Conservation (phyloP, 768 basidiomycete genomes). For the Phanerochaete sordida region DNA sequence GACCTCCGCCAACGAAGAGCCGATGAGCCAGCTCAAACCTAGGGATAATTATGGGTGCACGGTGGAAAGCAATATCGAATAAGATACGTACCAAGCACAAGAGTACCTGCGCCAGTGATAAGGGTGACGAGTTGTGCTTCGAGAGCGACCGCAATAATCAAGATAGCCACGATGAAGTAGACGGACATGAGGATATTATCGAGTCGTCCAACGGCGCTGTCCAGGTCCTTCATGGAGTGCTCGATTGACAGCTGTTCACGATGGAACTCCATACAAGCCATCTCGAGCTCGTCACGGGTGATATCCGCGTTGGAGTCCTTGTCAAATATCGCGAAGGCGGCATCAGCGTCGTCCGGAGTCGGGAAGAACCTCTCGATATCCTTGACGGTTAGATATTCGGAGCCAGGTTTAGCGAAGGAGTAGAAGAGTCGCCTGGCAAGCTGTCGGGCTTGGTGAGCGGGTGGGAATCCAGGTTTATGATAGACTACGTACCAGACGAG, state of each 20-base stretch:
- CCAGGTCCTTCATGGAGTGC: constrained; percentile 84
- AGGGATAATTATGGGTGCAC: constrained; percentile 4
- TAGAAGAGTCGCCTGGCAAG: constrained; percentile 85
- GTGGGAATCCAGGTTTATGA: not conserved
- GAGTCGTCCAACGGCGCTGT: constrained; percentile 82
- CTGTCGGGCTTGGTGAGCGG: constrained; percentile 29
- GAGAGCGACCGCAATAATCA: constrained; percentile 85
- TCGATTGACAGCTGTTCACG: constrained; percentile 82
- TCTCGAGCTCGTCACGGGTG: constrained; percentile 70
- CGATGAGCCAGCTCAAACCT: constrained; percentile 87
- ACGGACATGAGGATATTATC: constrained; percentile 86
- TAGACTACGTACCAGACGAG: constrained; percentile 47
- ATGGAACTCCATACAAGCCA: constrained; percentile 77
- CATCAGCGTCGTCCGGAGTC: constrained; percentile 59
- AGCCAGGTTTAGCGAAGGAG: constrained; percentile 66
- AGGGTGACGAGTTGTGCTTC: constrained; percentile 72
- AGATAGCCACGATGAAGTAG: constrained; percentile 62
- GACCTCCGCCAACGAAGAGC: constrained; percentile 74
- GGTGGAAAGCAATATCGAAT: not conserved
- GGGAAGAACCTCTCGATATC: constrained; percentile 76
- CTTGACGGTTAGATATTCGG: constrained; percentile 54
- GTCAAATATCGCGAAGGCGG: constrained; percentile 68
- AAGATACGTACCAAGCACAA: constrained; percentile 39
- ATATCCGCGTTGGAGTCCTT: constrained; percentile 71
- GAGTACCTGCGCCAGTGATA: constrained; percentile 71